These are phyloP conservation scores for Cryptosporidium xiaoi DNA, from an alignment of 169 alveolate genomes.

Conservation along the genomic window DNA sequence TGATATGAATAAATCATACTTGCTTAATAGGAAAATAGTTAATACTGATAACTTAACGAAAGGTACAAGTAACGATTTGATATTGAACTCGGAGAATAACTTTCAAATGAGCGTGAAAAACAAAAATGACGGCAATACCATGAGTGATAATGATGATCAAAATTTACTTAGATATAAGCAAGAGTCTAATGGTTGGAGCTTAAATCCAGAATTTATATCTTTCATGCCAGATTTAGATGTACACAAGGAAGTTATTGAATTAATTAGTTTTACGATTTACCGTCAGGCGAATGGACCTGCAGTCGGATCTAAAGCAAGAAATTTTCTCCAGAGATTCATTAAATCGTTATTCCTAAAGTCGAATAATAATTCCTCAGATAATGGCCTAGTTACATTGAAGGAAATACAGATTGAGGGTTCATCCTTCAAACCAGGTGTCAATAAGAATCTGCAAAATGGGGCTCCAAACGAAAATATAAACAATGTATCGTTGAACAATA, in stretches of 20 bases:
- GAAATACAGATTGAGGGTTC: conserved; percentile 56
- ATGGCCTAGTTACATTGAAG: conserved; percentile 37
- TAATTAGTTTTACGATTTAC: conserved; percentile 65
- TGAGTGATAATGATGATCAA: neutral
- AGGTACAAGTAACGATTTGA: neutral
- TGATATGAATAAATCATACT: conserved; percentile 73
- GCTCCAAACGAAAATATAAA: conserved; percentile 1
- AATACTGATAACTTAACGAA: neutral
- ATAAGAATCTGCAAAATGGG: conserved; percentile 2
- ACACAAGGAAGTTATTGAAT: conserved; percentile 73
- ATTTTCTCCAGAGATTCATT: conserved; percentile 62
- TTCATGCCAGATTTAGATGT: conserved; percentile 75
- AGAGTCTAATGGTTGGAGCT: conserved; percentile 81
- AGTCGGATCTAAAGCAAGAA: conserved; percentile 69
- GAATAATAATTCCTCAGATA: conserved; percentile 12
- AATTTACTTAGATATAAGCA: conserved; percentile 54
- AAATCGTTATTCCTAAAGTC: conserved; percentile 47
- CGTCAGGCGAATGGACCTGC: conserved; percentile 75
- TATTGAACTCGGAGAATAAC: neutral
- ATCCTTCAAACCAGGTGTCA: conserved; percentile 32
- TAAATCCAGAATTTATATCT: conserved; percentile 78
- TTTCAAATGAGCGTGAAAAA: neutral
- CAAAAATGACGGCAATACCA: no score
- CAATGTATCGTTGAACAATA: neutral
- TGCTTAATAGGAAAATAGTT: conserved; percentile 75